Percentiles rank a stretch among this genome's conserved stretches.
Evolutionary conservation across 257 asterid species (phyloP).

Genomic region (Petrea volubilis): DNA sequence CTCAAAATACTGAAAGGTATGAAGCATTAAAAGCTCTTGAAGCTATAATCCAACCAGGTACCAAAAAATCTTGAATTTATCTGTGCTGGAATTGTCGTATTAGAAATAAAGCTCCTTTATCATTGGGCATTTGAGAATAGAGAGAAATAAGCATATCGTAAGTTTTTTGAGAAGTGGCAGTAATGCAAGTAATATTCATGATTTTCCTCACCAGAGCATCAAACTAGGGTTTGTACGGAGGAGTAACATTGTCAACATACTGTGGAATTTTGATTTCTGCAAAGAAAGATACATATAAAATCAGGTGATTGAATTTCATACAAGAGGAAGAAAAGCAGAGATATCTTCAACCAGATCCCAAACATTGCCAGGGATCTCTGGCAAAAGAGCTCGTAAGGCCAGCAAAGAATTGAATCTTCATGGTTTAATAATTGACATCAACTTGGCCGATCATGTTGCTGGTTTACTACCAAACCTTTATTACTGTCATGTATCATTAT

Average conservation of each 20-base stretch:
- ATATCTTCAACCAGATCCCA: not conserved
- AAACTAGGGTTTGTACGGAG: slow-evolving; percentile 82
- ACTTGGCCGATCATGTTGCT: not conserved
- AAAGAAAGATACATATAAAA: slow-evolving; percentile 21
- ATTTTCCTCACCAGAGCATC: slow-evolving; percentile 73
- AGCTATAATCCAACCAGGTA: slow-evolving; percentile 8
- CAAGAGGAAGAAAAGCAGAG: not conserved
- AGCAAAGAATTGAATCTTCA: not conserved
- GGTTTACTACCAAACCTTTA: not conserved
- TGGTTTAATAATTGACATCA: not conserved
- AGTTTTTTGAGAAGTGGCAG: not conserved
- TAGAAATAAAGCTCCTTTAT: not conserved
- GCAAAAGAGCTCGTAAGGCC: not conserved
- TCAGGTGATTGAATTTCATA: slow-evolving; percentile 9
- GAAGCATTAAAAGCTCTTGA: not conserved
- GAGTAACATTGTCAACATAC: slow-evolving; percentile 86
- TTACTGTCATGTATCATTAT: not conserved
- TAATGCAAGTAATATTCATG: slow-evolving; percentile 1
- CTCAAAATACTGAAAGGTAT: not conserved
- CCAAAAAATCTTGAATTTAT: not conserved
- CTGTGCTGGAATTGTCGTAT: not conserved
- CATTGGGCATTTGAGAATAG: not conserved
- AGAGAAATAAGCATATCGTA: not conserved
- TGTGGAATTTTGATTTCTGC: slow-evolving; percentile 80
- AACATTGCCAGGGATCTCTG: not conserved